phyloP scores from a whole-genome alignment of 75 land plant genomes.

The Cryptomeria japonica region DNA sequence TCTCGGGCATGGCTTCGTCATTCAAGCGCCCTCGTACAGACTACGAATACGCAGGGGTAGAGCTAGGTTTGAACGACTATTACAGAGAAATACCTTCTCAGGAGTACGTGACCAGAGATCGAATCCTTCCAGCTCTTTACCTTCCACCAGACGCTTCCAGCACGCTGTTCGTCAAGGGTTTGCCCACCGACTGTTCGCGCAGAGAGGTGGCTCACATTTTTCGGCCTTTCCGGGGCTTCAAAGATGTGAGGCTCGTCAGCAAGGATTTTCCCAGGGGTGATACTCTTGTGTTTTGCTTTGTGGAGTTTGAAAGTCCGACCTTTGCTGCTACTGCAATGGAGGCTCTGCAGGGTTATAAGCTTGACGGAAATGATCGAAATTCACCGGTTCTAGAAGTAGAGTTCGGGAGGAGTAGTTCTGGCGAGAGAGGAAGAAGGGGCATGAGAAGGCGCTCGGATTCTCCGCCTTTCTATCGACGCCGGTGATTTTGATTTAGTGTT shows the following conservation, averaged over 20 bases:
- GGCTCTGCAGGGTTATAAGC: slow-evolving; percentile 3
- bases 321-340: neutral
- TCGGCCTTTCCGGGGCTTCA: neutral
- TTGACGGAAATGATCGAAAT: slow-evolving; percentile 4
- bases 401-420: neutral
- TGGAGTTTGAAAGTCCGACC: slow-evolving; percentile 1
- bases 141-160: neutral
- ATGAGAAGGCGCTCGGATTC: neutral
- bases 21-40: neutral
- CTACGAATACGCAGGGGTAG: neutral
- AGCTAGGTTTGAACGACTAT: neutral
- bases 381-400: neutral
- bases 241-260: slow-evolving; percentile 4
- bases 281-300: neutral
- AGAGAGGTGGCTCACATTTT: slow-evolving; percentile 6
- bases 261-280: neutral
- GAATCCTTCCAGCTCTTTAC: neutral
- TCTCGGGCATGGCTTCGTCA: neutral
- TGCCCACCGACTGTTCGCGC: neutral
- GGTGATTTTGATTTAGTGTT: neutral
- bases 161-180: neutral
- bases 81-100: neutral
- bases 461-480: neutral
- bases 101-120: neutral
- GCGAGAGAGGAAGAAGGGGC: neutral